Evolutionary conservation across 352 stramenopile species (phyloP).

Genomic region (Phytophthora idaei): DNA sequence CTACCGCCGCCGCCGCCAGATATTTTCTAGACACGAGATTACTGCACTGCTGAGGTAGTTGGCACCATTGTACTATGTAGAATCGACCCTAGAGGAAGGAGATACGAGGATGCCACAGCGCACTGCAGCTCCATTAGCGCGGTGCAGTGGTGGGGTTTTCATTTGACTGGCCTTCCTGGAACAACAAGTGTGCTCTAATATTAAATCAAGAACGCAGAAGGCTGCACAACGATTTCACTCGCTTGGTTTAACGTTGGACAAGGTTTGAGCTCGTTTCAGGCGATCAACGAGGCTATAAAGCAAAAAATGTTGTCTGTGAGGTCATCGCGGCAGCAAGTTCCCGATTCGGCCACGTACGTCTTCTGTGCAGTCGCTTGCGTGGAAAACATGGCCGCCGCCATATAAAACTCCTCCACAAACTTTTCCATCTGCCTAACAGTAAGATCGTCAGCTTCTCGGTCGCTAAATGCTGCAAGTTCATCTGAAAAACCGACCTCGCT

Average conservation of each 20-base stretch:
- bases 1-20: slow-evolving; percentile 68
- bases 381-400: slow-evolving; percentile 54
- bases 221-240: slow-evolving; percentile 5
- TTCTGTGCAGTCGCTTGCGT: slow-evolving; percentile 47
- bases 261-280: slow-evolving; percentile 7
- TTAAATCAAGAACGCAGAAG: slow-evolving; percentile 28
- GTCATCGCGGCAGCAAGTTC: not conserved
- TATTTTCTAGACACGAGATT: slow-evolving; percentile 52
- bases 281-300: slow-evolving; percentile 15
- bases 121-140: slow-evolving; percentile 21
- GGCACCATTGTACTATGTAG: slow-evolving; percentile 31
- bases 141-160: slow-evolving; percentile 1
- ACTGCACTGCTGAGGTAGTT: not conserved
- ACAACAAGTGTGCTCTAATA: slow-evolving; percentile 27
- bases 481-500: slow-evolving; percentile 21
- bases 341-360: slow-evolving; percentile 31
- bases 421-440: slow-evolving; percentile 47
- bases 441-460: slow-evolving; percentile 3
- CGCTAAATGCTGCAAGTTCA: not conserved
- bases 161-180: slow-evolving; percentile 12
- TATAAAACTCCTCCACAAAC: slow-evolving; percentile 70
- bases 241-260: slow-evolving; percentile 1
- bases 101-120: not conserved
- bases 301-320: not conserved
- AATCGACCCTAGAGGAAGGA: slow-evolving; percentile 21